phyloP scores from a whole-genome alignment of 345 rosid species.

The Gossypium raimondii region DNA sequence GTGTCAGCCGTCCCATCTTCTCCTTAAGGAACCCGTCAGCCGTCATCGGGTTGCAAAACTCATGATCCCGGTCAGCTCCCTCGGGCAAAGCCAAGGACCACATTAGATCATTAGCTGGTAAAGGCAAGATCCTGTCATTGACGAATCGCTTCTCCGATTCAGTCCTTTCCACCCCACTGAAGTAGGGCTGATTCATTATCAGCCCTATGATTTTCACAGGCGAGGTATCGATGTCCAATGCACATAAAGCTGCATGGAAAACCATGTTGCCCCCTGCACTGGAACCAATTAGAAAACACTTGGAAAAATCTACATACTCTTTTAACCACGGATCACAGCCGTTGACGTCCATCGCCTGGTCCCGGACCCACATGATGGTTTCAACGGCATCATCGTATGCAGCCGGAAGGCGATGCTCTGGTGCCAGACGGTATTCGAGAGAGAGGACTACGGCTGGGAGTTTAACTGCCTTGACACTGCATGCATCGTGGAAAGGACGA shows the following conservation, averaged over 20 bases:
- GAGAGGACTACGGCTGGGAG: constrained; percentile 56
- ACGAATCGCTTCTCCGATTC: constrained; percentile 47
- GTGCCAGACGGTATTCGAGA: constrained; percentile 81
- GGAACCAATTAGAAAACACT: constrained; percentile 60
- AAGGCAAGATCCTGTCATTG: constrained; percentile 53
- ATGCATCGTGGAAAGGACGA: constrained; percentile 45
- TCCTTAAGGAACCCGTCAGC: constrained; percentile 25
- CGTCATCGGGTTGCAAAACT: constrained; percentile 54
- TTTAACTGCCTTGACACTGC: constrained; percentile 38
- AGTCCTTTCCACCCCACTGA: constrained; percentile 57
- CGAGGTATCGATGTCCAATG: constrained; percentile 35
- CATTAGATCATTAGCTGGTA: constrained; percentile 46
- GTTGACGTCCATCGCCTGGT: constrained; percentile 42
- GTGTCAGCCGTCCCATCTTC: constrained; percentile 50
- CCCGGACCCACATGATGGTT: constrained; percentile 59
- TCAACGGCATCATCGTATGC: constrained; percentile 80
- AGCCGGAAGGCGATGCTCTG: constrained; percentile 91
- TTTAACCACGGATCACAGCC: constrained; percentile 63
- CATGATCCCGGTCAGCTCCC: constrained; percentile 70
- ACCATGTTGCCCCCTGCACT: constrained; percentile 77
- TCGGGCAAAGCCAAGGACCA: constrained; percentile 68
- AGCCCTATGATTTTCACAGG: constrained; percentile 63
- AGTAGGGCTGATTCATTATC: constrained; percentile 58
- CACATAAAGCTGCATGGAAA: constrained; percentile 55
- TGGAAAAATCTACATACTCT: constrained; percentile 50